phyloP scores from a whole-genome alignment of 768 basidiomycete genomes.

The Lentinus brumalis region DNA sequence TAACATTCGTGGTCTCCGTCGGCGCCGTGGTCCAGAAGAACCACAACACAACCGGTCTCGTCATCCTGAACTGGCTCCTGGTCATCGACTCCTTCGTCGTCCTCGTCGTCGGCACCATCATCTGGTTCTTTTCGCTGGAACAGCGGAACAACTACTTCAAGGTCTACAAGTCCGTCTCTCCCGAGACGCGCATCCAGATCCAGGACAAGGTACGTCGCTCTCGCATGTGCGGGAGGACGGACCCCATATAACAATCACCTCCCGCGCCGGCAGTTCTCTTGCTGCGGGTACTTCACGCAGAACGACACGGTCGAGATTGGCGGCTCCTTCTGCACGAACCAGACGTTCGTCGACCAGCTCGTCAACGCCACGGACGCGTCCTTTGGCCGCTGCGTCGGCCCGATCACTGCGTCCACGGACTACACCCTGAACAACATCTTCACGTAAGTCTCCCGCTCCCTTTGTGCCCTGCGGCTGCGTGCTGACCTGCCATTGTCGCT shows the following conservation, averaged over 20 bases:
- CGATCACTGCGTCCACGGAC: slow-evolving; percentile 69
- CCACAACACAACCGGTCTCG: slow-evolving; percentile 68
- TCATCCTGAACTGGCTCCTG: slow-evolving; percentile 76
- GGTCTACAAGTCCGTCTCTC: slow-evolving; percentile 52
- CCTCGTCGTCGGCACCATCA: slow-evolving; percentile 63
- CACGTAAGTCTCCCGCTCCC: slow-evolving; percentile 56
- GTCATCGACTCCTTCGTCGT: slow-evolving; percentile 63
- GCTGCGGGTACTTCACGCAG: slow-evolving; percentile 78
- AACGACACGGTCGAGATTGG: slow-evolving; percentile 63
- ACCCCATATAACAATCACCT: not conserved
- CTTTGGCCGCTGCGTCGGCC: slow-evolving; percentile 64
- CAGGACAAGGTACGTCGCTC: slow-evolving; percentile 70
- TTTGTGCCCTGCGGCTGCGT: not conserved
- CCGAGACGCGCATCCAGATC: slow-evolving; percentile 52
- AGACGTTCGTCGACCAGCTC: slow-evolving; percentile 40
- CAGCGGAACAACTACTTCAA: slow-evolving; percentile 68
- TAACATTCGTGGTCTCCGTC: slow-evolving; percentile 73
- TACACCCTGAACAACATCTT: slow-evolving; percentile 78
- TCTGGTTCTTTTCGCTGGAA: slow-evolving; percentile 83
- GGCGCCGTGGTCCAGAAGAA: slow-evolving; percentile 70
- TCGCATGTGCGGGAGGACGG: not conserved
- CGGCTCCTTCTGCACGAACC: slow-evolving; percentile 50
- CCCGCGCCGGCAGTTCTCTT: slow-evolving; percentile 54
- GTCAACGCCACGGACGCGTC: slow-evolving; percentile 41
- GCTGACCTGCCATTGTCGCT: not conserved